Evolutionary conservation across 371 early-diverging fungal species (phyloP), one percentile per base, ranked within the genome.

Genomic region (Phascolomyces articulosus): DNA sequence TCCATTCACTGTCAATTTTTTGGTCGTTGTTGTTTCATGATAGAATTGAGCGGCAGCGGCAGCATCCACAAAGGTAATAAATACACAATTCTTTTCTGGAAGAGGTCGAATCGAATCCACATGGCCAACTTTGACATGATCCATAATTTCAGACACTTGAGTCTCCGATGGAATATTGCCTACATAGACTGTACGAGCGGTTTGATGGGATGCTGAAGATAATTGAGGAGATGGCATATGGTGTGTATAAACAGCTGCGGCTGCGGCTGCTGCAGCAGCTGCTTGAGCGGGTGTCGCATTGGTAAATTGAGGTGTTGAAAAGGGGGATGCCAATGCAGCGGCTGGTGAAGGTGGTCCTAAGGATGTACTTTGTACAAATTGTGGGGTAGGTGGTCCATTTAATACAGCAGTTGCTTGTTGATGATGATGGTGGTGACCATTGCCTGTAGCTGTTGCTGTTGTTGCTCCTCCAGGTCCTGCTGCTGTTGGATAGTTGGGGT

Each of bases 81-180:
- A 95, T 11, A 89, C 85, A 62, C 94, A 93, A 69, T 83, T 88
- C 67, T 91, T 92, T 31, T 92, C 93, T 6, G 87, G 86, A n/a
- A 94, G 62, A 15, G 92, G 81, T 41, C 89, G 82, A 48, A 93
- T 79, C 23, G 82, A 80, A 62, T 93, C 91, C 21, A 95, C 80
- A n/a, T 87, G 73, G 10, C 95, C 95, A 29, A 88, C 87, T 34
- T 86, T 89, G 56, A 94, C 84, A 29, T 82, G 84, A 74, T 93
- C 89, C 54, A 93, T 80, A 20, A 94, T 74, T 18, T 91, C 92
- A 58, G 85, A 85, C 6, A 89, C 73, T 0, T 83, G 81, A 23
- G 82, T 83, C 48, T 89, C 89, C 0, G 82, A 62, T 15, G 88
- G 87, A 28, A 94, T 70, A 54, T 87, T 87, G 59, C 95, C 95